These are phyloP conservation scores for Acephala macrosclerotiorum DNA, from an alignment of 2,329 filamentous ascomycete genomes.

Conservation along the genomic window DNA sequence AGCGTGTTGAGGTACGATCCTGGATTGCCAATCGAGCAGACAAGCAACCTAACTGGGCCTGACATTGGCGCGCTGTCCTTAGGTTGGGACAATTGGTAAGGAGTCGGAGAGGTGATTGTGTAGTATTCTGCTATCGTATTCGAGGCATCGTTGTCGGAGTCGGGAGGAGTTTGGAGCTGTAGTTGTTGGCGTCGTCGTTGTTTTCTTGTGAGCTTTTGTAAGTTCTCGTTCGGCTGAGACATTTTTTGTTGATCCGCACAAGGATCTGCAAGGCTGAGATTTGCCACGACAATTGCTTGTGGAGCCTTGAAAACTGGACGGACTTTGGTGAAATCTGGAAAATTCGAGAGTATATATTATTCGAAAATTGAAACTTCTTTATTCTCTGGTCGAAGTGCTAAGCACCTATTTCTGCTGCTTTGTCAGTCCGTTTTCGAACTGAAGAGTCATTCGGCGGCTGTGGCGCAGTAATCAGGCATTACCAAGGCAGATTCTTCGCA, in stretches of 20 bases:
- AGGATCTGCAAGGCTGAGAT: slow-evolving; percentile 23
- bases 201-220: slow-evolving; percentile 22
- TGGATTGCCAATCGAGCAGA: slow-evolving; percentile 90
- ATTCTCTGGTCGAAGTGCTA: background rate
- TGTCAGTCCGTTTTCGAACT: slow-evolving; percentile 17
- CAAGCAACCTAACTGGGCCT: slow-evolving; percentile 64
- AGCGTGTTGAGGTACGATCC: slow-evolving; percentile 77
- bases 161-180: slow-evolving; percentile 8
- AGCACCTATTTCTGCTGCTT: slow-evolving; percentile 14
- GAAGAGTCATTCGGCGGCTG: slow-evolving; percentile 23
- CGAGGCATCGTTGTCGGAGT: background rate
- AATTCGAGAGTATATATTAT: background rate
- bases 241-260: slow-evolving; percentile 21
- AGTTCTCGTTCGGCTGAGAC: slow-evolving; percentile 20
- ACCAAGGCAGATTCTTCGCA: slow-evolving; percentile 5
- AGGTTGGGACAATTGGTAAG: background rate
- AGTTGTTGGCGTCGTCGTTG: slow-evolving; percentile 22
- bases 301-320: background rate
- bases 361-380: background rate
- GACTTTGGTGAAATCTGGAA: background rate
- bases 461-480: slow-evolving; percentile 23
- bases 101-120: background rate
- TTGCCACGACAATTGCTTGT: background rate
- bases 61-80: slow-evolving; percentile 29
- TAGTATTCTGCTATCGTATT: slow-evolving; percentile 2